Conservation (phyloP, 2,329 filamentous ascomycete species). For the Penicillium paneum region DNA sequence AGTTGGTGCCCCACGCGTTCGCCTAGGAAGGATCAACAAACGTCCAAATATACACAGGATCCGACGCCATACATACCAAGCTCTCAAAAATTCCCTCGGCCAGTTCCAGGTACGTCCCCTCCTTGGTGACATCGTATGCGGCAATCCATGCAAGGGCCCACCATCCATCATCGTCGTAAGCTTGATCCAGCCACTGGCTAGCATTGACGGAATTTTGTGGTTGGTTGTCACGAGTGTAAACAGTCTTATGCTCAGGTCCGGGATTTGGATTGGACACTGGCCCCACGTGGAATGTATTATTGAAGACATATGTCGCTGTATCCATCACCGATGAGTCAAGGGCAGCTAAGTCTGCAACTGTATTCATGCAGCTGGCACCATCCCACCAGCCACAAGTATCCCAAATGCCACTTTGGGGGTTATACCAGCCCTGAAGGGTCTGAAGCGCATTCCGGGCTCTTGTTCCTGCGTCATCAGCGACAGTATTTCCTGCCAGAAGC, state of each 20-base stretch:
- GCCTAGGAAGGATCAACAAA: slow-evolving; percentile 19
- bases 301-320: slow-evolving; percentile 41
- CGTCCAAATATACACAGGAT: background rate
- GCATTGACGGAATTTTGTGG: slow-evolving; percentile 17
- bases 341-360: slow-evolving; percentile 54
- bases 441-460: slow-evolving; percentile 32
- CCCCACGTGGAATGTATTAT: slow-evolving; percentile 40
- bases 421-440: slow-evolving; percentile 61
- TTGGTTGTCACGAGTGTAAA: slow-evolving; percentile 7
- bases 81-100: slow-evolving; percentile 51
- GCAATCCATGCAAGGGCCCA: slow-evolving; percentile 55
- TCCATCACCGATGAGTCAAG: slow-evolving; percentile 34
- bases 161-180: slow-evolving; percentile 55
- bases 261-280: slow-evolving; percentile 21
- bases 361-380: slow-evolving; percentile 63
- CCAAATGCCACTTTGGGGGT: slow-evolving; percentile 60
- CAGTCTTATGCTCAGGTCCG: slow-evolving; percentile 13
- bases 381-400: slow-evolving; percentile 70
- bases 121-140: slow-evolving; percentile 52
- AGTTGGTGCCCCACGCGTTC: slow-evolving; percentile 43
- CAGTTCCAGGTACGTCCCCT: slow-evolving; percentile 45
- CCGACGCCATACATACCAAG: slow-evolving; percentile 31
- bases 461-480: slow-evolving; percentile 13
- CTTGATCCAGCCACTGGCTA: slow-evolving; percentile 28
- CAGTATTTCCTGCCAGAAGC: slow-evolving; percentile 2